Evolutionary conservation across 148 eudicot species (phyloP), one percentile per base, ranked within the genome.

Genomic region (Arctostaphylos glauca): DNA sequence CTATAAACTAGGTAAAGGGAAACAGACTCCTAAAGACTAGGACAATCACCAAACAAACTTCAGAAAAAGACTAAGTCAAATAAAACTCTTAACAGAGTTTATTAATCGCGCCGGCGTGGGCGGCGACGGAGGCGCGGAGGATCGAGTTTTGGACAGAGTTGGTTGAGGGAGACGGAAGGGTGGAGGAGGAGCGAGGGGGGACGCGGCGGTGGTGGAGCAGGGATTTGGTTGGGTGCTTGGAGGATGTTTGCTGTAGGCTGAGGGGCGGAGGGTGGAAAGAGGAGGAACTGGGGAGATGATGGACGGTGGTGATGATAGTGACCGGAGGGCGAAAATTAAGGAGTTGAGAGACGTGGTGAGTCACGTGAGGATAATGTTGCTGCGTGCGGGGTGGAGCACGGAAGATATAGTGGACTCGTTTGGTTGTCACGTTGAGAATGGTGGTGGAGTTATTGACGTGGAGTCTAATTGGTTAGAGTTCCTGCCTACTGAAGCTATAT

Each of bases 321-420:
- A 4, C 15, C 31, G 4, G 62, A 14, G 67, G 43, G 76, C n/a
- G 38, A 14, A 43, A 74, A 38, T 59, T 13, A 21, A 9, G 62
- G 46, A n/a, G 54, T 5, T 23, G 62, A 53, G 68, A 41, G 80
- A 76, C 12, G 60, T 87, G 67, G 79, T 2, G 68, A 12, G 67
- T 62, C 88, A 77, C 54, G 81, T 81, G 84, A 62, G 82, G 73
- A 23, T 9, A 49, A 85, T 76, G 44, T 60, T 90, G 77, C 43
- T 90, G 84, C 80, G 88, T 82, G 92, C 87, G 59, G 92, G 92
- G 4, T 90, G 92, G 92, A 88, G 89, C 83, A 85, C 23, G 62
- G 88, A 85, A 76, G 92, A 90, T 82, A 90, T 88, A 77, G 89
- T 78, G 87, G 92, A 90, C 76, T 83, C 85, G 77, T 87, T 87